Conservation (phyloP, 2,329 filamentous ascomycete genomes). For the Stenocarpella maydis region DNA sequence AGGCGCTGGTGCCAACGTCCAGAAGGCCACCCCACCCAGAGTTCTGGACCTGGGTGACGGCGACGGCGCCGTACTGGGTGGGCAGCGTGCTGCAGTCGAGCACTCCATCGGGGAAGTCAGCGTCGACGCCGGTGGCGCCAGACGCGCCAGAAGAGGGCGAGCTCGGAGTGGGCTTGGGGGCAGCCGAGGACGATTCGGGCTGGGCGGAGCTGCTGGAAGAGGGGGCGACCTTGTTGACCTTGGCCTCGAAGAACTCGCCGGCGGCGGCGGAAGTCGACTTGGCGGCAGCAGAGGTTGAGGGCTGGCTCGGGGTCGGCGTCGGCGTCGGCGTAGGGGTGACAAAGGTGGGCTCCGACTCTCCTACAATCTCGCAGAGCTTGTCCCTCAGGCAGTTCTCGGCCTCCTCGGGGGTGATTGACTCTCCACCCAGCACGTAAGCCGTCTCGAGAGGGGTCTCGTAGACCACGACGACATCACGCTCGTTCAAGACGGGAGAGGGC, state of each 20-base stretch:
- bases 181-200: constrained; percentile 38
- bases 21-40: constrained; percentile 86
- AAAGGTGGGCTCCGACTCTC: constrained; percentile 64
- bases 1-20: constrained; percentile 43
- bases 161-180: constrained; percentile 41
- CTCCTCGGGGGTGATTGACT: constrained; percentile 66
- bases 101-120: constrained; percentile 78
- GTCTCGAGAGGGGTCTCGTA: constrained; percentile 69
- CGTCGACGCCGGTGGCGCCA: constrained; percentile 63
- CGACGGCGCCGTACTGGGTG: constrained; percentile 78
- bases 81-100: constrained; percentile 76
- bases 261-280: constrained; percentile 48
- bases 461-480: constrained; percentile 53
- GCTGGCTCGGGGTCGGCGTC: constrained; percentile 37
- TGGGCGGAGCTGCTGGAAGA: constrained; percentile 39
- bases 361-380: constrained; percentile 73
- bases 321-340: constrained; percentile 51
- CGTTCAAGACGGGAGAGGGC: constrained; percentile 48
- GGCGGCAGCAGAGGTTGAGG: constrained; percentile 44
- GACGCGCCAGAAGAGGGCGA: too few relatives aligned
- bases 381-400: constrained; percentile 76
- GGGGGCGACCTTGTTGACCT: constrained; percentile 43
- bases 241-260: constrained; percentile 61
- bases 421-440: constrained; percentile 74
- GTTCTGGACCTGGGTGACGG: constrained; percentile 72